Evolutionary conservation across 1,284 basidiomycete species (phyloP), one percentile per base, ranked within the genome.

Genomic region (Neolentinus lepideus): DNA sequence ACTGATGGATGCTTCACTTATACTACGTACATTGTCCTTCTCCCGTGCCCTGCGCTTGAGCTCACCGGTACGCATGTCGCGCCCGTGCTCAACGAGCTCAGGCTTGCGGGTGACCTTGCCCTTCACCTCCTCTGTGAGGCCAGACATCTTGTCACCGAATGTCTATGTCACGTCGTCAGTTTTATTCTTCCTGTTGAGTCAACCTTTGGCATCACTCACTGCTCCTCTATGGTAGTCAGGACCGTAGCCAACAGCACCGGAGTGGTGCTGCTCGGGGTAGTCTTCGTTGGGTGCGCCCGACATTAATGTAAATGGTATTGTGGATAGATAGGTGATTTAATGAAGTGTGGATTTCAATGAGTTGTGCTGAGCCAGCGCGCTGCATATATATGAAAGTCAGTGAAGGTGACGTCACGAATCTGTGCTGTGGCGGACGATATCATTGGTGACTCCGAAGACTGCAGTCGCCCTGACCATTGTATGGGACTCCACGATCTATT

Each of bases 161-260:
- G 35, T 50, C 58, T 59, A n/a, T 9, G 36, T 36, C 19, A 14
- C 29, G 11, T 54, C 11, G 21, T 27, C 43, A 33, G 29, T 27
- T n/a, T 47, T 12, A 24, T 19, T 43, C 38, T 21, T 21, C 38
- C 33, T 9, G 11, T 47, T 12, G 6, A 8, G 25, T 11, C 6
- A 21, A 29, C 3, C 6, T 45, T 19, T 10, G 47, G n/a, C 25
- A 33, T 2, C 1, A 64, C 70, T 25, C 53, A 71, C 71, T 24
- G 63, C 66, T 43, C 66, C 67, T 52, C 67, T 66, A 3, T 62
- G 66, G 54, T 69, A 74, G 16, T 73, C 65, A 0, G 74, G 74
- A 0, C 74, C 74, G 52, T 66, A 66, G n/a, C 74, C 74, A 11
- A 75, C 71, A 1, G 69, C 66, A 19, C 74, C 74, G 1, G 73